Percentiles rank a stretch among this genome's conserved stretches.
Conservation (phyloP, 371 early-diverging fungal genomes). For the Apophysomyces sp. region DNA sequence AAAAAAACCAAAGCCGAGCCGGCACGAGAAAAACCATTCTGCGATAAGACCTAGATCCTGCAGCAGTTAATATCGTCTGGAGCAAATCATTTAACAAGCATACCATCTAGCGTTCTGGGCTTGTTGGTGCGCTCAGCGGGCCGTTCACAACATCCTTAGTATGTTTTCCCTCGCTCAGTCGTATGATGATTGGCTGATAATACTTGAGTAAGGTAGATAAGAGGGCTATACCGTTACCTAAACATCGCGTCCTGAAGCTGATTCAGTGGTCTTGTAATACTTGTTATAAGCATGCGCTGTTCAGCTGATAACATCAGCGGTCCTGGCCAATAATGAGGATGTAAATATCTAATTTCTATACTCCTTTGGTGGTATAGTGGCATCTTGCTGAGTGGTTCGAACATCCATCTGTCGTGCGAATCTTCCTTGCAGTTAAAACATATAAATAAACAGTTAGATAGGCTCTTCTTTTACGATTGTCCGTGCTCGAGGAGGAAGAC, state of each 20-base stretch:
- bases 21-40: slow-evolving; percentile 2
- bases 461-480: slow-evolving; percentile 1
- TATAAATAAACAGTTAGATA: slow-evolving; percentile 1
- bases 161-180: too few species aligned
- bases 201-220: too few species aligned
- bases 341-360: not conserved
- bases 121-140: not conserved
- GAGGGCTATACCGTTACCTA: too few species aligned
- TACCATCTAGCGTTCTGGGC: slow-evolving; percentile 2
- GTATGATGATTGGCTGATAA: too few species aligned
- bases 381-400: slow-evolving; percentile 1
- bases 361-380: slow-evolving; percentile 2
- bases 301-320: not conserved
- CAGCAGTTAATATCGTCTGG: not conserved
- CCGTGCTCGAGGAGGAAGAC: slow-evolving; percentile 11
- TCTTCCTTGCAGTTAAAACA: not conserved
- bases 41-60: not conserved
- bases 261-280: too few species aligned
- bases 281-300: not conserved
- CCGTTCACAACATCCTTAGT: too few species aligned
- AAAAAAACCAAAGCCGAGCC: not conserved
- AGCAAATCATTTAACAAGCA: slow-evolving; percentile 3
- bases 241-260: too few species aligned
- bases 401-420: slow-evolving; percentile 1
- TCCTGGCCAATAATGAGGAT: slow-evolving; percentile 1